Base-by-base conservation (phyloP, 2,329 filamentous ascomycete genomes). In the Xylaria sp. region DNA sequence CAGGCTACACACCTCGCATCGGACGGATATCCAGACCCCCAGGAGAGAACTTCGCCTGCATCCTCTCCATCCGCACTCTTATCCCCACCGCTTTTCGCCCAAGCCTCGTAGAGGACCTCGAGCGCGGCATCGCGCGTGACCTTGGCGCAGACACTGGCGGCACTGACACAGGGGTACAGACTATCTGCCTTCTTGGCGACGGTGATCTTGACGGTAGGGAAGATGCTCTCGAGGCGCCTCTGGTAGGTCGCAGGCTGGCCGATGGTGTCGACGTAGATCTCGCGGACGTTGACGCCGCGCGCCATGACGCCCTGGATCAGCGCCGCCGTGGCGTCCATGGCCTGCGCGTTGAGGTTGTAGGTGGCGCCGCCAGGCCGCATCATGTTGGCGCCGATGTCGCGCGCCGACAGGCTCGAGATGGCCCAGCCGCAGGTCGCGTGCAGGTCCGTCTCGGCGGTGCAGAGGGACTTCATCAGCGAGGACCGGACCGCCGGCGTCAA, bases 321-420 rank as follows among this genome's bases (percentile, higher is more conserved):
- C 40, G 86, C 86, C 23, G 96, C 87, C 0, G 94, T 98, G 3
- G 94, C 92, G 76, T 97, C 94, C 87, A 95, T 90, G 17, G 94
- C 94, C 78, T 99, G 95, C 4, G 93, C 92, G 75, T 99, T 99
- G 67, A 99, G 86, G 75, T 99, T 99, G 79, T 97, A 96, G 3
- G 81, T 75, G 17, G 79, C 78, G 8, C 73, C 72, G 7, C 80
- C 8, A 2, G 88, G 84, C 9, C 85, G 83, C 71, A 95, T 82
- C 92, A 96, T 96, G 71, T 87, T 86, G 7, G 92, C 85, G 42
- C 84, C 86, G 71, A 97, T 96, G 78, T 94, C 91, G 46, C 89
- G 86, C 8, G 95, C 93, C 0, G 92, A 96, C 67, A 98, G 87
- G 17, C 90, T 83, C 21, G 89, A 84, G 6, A 91, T 88, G 4